These are phyloP conservation scores for Hygrophoropsis aurantiaca DNA, from an alignment of 768 basidiomycete genomes.

Conservation along the genomic window DNA sequence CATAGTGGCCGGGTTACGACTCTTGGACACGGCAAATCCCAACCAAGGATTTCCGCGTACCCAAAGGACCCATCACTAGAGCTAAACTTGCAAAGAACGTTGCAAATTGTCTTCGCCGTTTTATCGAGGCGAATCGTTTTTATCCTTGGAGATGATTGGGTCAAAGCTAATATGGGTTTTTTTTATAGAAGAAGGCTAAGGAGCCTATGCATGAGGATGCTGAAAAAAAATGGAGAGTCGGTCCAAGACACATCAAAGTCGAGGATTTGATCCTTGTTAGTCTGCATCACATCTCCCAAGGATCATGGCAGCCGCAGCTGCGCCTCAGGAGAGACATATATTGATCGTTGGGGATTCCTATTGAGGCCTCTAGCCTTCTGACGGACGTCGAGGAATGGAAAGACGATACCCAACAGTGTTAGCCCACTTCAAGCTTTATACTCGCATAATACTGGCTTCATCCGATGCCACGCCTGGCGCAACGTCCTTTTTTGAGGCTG, in stretches of 20 bases:
- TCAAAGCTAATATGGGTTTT: constrained; percentile 7
- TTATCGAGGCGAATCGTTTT: constrained; percentile 53
- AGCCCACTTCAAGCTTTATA: no score
- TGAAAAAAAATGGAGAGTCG: constrained; percentile 64
- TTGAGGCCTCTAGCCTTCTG: no score
- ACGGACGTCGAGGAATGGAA: no score
- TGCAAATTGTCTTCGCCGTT: constrained; percentile 72
- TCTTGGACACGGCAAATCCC: constrained; percentile 82
- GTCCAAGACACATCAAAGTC: constrained; percentile 51
- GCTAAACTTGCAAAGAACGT: constrained; percentile 79
- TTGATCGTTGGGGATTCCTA: background rate
- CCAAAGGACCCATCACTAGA: constrained; percentile 74
- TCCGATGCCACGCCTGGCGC: no score
- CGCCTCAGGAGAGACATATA: constrained; percentile 36
- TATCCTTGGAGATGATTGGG: no score
- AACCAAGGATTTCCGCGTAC: constrained; percentile 76
- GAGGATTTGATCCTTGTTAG: constrained; percentile 75
- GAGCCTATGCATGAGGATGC: constrained; percentile 63
- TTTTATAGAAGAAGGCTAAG: constrained; percentile 45
- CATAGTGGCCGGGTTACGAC: constrained; percentile 85
- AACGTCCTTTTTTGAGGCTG: no score
- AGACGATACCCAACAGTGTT: no score
- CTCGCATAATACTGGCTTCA: no score
- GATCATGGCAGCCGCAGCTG: constrained; percentile 80
- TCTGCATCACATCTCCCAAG: constrained; percentile 80